Percentiles rank a stretch among this genome's conserved stretches.
phyloP scores from a whole-genome alignment of 2,329 filamentous ascomycete genomes.

The Pestalotiopsis sp. region DNA sequence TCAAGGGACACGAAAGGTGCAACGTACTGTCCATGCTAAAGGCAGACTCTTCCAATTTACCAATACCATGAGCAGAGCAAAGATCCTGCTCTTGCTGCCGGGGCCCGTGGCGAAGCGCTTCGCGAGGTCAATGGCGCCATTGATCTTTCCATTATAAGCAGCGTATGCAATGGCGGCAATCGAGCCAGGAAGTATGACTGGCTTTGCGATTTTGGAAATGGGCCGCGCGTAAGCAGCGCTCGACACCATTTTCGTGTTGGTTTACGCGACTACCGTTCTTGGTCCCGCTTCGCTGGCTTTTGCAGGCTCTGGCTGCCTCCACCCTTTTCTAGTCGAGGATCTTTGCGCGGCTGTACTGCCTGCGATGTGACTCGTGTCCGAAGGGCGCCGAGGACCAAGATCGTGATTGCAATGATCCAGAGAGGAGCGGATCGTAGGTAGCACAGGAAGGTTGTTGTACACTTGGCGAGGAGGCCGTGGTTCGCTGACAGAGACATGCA shows the following conservation, averaged over 20 bases:
- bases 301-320: background rate
- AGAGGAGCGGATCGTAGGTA: slow-evolving; percentile 41
- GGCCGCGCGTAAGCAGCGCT: slow-evolving; percentile 23
- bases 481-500: slow-evolving; percentile 28
- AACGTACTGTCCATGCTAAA: slow-evolving; percentile 73
- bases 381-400: slow-evolving; percentile 37
- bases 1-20: background rate
- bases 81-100: slow-evolving; percentile 53
- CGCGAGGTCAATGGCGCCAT: slow-evolving; percentile 39
- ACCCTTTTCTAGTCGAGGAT: slow-evolving; percentile 6
- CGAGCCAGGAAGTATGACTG: slow-evolving; percentile 44
- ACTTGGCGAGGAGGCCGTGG: slow-evolving; percentile 39
- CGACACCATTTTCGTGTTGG: slow-evolving; percentile 27
- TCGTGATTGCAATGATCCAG: slow-evolving; percentile 42
- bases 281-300: background rate
- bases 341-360: slow-evolving; percentile 7
- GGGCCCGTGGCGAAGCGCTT: slow-evolving; percentile 55
- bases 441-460: slow-evolving; percentile 44
- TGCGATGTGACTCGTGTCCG: slow-evolving; percentile 29
- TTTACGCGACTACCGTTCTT: background rate
- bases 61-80: slow-evolving; percentile 57
- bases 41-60: slow-evolving; percentile 76
- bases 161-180: slow-evolving; percentile 49
- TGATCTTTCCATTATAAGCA: slow-evolving; percentile 39
- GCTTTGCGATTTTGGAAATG: slow-evolving; percentile 27